Base-by-base conservation (phyloP, 768 basidiomycete genomes). In the Postia placenta region DNA sequence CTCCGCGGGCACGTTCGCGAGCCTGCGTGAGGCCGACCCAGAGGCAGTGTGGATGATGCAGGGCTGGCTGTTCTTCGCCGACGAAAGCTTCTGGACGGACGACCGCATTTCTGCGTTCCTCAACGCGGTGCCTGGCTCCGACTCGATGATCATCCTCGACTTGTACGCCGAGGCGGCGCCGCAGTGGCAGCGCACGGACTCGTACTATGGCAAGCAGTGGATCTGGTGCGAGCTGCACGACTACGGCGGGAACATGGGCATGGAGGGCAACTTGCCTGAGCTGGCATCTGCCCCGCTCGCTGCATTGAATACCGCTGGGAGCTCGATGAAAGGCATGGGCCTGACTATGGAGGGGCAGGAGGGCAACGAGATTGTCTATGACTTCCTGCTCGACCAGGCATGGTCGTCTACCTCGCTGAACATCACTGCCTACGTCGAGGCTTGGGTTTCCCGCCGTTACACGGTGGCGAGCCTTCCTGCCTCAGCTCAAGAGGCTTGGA, bases 351-450 rank as follows among this genome's bases (percentile, higher is more conserved):
- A 72, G 41, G 69, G 70, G 4, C 61, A 69, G 42, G 70, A 72
- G 47, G 70, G 70, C n/a, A 72, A 72, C 51, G 70, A 71, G 61
- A 66, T 72, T 33, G 58, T 70, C n/a, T 71, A 72, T 41, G 67
- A 70, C 43, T 52, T 72, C 22, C 59, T 72, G 3, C 63, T 72
- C 33, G 69, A 71, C 54, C 70, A 71, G 45, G 70, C 69, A 1
- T 72, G 70, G 70, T 71, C 67, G 3, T 42, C 64, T 2, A 59
- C 60, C 1, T 55, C 67, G 3, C 56, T 72, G 40, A 53, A 67
- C 48, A 61, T 64, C 52, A 53, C 62, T 1, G 43, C 54, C 2
- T 71, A 69, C 42, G 59, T 69, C 20, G 51, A 59, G 27, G 53
- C 60, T 6, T 72, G 69, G 68, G 63, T 63, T 14, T 49, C 63